A percentile compares a stretch with the other conserved stretches of the same genome.
phyloP scores from a whole-genome alignment of 371 early-diverging fungal genomes.

The Dinochytrium kinnereticum region DNA sequence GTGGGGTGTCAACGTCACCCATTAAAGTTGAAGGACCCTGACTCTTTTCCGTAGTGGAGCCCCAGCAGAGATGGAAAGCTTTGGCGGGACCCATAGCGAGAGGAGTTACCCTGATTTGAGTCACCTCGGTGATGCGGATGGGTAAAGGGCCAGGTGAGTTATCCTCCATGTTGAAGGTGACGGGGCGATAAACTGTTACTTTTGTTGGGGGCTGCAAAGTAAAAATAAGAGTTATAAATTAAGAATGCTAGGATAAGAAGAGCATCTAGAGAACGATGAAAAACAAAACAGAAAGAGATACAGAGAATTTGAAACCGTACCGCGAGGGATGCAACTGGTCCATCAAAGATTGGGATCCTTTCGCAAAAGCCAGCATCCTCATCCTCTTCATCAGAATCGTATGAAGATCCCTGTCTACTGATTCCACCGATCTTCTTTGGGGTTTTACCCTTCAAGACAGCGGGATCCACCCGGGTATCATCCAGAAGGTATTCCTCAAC shows the following conservation, averaged over 20 bases:
- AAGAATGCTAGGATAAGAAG: no score
- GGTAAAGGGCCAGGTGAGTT: slow-evolving; percentile 5
- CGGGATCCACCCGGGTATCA: background rate
- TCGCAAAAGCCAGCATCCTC: background rate
- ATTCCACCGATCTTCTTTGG: background rate
- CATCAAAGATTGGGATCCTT: background rate
- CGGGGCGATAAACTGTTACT: background rate
- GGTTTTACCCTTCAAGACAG: background rate
- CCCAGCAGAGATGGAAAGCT: background rate
- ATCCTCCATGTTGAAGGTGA: slow-evolving; percentile 22
- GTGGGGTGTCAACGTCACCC: background rate
- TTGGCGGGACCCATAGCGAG: slow-evolving; percentile 3
- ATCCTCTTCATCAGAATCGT: background rate
- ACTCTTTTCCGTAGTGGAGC: background rate
- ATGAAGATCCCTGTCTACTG: background rate
- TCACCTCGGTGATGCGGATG: slow-evolving; percentile 1
- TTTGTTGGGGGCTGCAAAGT: background rate
- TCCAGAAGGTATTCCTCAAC: slow-evolving; percentile 14
- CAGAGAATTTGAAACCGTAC: background rate
- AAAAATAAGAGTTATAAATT: no score
- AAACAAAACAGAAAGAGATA: no score
- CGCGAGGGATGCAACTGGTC: background rate
- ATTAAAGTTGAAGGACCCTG: background rate
- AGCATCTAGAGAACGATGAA: no score
- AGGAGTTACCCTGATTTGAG: slow-evolving; percentile 9